A percentile compares a stretch with the other conserved stretches of the same genome.
These are phyloP conservation scores for Phytophthora multivora DNA, from an alignment of 352 stramenopile genomes.

Conservation along the genomic window DNA sequence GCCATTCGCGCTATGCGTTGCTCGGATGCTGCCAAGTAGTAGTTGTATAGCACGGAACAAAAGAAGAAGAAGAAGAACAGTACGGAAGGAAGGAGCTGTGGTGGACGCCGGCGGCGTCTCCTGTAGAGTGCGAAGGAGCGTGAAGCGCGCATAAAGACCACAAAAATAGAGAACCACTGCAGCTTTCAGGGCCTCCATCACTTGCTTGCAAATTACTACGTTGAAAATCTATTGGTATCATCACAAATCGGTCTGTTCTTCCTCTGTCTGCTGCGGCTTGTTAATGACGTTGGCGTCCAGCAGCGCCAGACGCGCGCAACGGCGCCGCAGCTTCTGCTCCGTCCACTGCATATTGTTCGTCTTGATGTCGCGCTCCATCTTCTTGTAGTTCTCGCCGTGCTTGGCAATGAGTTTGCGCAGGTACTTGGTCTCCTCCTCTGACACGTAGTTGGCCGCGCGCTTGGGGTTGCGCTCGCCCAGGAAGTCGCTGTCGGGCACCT, in stretches of 20 bases:
- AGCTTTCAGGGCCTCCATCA: constrained; percentile 12
- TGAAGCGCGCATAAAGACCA: constrained; percentile 28
- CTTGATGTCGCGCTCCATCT: constrained; percentile 86
- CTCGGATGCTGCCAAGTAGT: constrained; percentile 27
- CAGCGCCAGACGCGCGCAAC: constrained; percentile 74
- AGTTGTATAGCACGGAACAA: constrained; percentile 32
- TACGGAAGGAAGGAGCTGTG: constrained; percentile 5
- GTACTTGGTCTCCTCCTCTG: constrained; percentile 78
- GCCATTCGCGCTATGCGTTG: constrained; percentile 32
- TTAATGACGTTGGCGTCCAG: constrained; percentile 77
- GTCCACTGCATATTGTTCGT: constrained; percentile 88
- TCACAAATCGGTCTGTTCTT: constrained; percentile 21
- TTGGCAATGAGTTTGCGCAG: constrained; percentile 73
- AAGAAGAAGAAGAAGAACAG: constrained; percentile 11
- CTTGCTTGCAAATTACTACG: constrained; percentile 29
- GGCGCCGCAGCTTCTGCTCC: constrained; percentile 66
- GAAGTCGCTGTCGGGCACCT: constrained; percentile 82
- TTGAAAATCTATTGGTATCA: constrained; percentile 30
- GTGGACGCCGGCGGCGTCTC: constrained; percentile 14
- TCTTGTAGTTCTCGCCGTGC: constrained; percentile 72
- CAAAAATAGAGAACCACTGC: constrained; percentile 36
- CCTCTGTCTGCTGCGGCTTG: constrained; percentile 25
- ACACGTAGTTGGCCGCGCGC: constrained; percentile 78
- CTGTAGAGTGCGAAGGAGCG: constrained; percentile 34
- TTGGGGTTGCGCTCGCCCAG: constrained; percentile 76